These are phyloP conservation scores for Exidia glandulosa DNA, from an alignment of 768 basidiomycete genomes.

Conservation along the genomic window DNA sequence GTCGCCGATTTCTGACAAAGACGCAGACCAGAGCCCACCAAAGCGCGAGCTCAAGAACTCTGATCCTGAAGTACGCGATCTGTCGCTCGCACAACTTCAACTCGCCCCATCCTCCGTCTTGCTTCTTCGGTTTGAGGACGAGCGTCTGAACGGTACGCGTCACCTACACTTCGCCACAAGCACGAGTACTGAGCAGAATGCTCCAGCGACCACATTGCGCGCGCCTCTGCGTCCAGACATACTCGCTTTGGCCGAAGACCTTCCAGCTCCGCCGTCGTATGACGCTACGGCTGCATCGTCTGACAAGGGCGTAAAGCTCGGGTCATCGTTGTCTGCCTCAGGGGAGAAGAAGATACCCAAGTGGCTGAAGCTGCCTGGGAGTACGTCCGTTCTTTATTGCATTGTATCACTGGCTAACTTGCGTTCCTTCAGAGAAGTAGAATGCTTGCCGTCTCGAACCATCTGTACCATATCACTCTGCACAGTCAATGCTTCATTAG, in stretches of 20 bases:
- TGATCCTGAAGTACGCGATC: constrained; percentile 59
- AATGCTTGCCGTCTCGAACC: no score
- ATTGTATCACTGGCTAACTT: no score
- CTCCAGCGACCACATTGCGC: constrained; percentile 37
- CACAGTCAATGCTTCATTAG: no score
- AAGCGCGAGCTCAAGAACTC: constrained; percentile 75
- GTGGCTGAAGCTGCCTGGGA: constrained; percentile 50
- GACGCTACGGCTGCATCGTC: constrained; percentile 16
- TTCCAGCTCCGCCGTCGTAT: constrained; percentile 45
- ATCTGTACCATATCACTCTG: no score
- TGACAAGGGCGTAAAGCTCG: constrained; percentile 2
- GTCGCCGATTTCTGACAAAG: neutral
- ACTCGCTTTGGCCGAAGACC: constrained; percentile 47
- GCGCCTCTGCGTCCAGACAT: constrained; percentile 57
- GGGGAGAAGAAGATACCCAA: constrained; percentile 58
- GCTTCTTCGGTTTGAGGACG: constrained; percentile 64
- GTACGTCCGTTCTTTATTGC: no score
- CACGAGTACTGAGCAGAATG: neutral
- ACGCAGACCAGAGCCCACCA: constrained; percentile 67
- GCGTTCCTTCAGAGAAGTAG: no score
- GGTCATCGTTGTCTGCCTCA: constrained; percentile 1
- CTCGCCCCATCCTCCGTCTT: constrained; percentile 75
- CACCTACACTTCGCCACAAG: neutral
- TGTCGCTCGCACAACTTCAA: constrained; percentile 55
- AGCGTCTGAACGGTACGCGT: constrained; percentile 51